phyloP scores from a whole-genome alignment of 768 basidiomycete genomes.

The Pulveroboletus sp. region DNA sequence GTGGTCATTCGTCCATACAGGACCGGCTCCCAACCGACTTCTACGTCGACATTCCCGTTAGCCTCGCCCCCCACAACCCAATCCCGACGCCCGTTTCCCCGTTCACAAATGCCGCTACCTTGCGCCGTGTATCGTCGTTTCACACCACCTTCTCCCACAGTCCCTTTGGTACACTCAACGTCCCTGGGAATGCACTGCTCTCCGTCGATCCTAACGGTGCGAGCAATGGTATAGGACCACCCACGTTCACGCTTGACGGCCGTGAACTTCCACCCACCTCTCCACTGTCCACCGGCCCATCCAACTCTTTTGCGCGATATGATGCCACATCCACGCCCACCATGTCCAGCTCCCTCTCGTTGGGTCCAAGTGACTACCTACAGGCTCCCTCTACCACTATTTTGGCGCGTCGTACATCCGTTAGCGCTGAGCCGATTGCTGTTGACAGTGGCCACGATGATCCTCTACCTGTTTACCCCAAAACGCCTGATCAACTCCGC shows the following conservation, averaged over 20 bases:
- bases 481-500: conserved; percentile 76
- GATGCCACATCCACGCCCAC: conserved; percentile 42
- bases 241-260: conserved; percentile 56
- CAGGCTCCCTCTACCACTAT: conserved; percentile 70
- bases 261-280: conserved; percentile 59
- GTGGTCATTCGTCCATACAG: conserved; percentile 43
- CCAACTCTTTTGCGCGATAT: conserved; percentile 47
- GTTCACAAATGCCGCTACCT: conserved; percentile 43
- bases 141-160: conserved; percentile 49
- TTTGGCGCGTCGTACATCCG: conserved; percentile 87
- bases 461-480: conserved; percentile 69
- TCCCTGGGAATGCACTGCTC: conserved; percentile 75
- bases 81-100: conserved; percentile 47
- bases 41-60: conserved; percentile 48
- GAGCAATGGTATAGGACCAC: conserved; percentile 35
- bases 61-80: conserved; percentile 27
- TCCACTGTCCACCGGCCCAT: conserved; percentile 44
- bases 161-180: conserved; percentile 76
- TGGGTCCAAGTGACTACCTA: conserved; percentile 59
- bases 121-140: conserved; percentile 50
- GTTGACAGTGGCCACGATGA: conserved; percentile 64
- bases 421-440: conserved; percentile 94
- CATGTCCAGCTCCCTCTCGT: conserved; percentile 37
- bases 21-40: conserved; percentile 54
- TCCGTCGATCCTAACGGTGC: conserved; percentile 39